Base-by-base conservation (phyloP, 345 rosid genomes). In the Syzygium oleosum region DNA sequence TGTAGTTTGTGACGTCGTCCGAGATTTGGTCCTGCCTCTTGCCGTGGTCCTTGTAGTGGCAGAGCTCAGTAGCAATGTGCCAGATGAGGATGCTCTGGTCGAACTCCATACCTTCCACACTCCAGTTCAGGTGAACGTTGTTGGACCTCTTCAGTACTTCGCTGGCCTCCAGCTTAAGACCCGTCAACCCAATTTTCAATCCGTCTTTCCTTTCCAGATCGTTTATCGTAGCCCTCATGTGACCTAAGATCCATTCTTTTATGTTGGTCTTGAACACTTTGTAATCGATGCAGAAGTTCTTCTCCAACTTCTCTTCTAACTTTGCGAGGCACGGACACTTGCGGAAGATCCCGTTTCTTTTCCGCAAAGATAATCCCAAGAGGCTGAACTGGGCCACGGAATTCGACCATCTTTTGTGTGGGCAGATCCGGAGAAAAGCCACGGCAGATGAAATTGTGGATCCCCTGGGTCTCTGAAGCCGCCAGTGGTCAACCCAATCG, bases 161-260 rank as follows among this genome's bases (percentile, higher is more conserved):
- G 46, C 9, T 2, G 2, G 0, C 22, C 46, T 17, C 79, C 79
- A 0, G 0, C 46, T 4, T 68, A 17, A 68, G 79, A 38, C 7
- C 19, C 79, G 46, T 17, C 46, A 68, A 4, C 79, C 79, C 43
- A 2, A 12, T 2, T 23, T 68, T 68, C 79, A 38, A 19, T 31
- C 38, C 17, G 46, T 17, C 0, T 7, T 38, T 38, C 0, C 0
- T 1, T 68, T 2, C 46, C 79, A 34, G 46, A 5, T 68, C 0
- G 4, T 65, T 0, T 23, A 68, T 25, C 43, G 79, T 17, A 3
- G 34, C 0, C 46, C 0, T 68, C 2, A 38, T 0, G 46, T 34
- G 46, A 68, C 0, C 1, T 11, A 68, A 68, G 79, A 73, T 73
- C 80, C 80, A 73, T 4, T 73, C 80, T 34, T 73, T 73, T 13